Conservation (phyloP, 371 early-diverging fungal species). For the Mucor velutinosus region DNA sequence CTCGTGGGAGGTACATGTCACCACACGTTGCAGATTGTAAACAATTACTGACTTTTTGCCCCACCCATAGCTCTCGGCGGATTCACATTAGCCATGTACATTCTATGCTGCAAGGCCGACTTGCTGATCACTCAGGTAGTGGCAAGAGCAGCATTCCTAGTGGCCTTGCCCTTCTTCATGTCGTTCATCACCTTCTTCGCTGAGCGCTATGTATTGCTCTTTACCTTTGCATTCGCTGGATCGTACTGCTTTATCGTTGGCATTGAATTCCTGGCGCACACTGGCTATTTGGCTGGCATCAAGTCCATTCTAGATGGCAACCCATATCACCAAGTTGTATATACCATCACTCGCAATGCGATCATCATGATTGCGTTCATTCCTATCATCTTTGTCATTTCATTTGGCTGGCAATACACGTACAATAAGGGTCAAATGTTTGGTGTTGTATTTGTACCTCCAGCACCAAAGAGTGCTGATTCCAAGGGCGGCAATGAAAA, state of each 20-base stretch:
- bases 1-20: constrained; percentile 11
- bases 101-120: constrained; percentile 18
- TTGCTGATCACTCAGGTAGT: constrained; percentile 18
- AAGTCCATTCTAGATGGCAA: constrained; percentile 24
- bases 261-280: constrained; percentile 31
- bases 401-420: constrained; percentile 21
- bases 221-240: constrained; percentile 38
- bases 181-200: constrained; percentile 25
- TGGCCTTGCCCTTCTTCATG: constrained; percentile 19
- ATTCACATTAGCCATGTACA: constrained; percentile 23
- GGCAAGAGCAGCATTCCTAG: constrained; percentile 15
- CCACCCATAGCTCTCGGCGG: constrained; percentile 17
- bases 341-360: constrained; percentile 10
- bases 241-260: constrained; percentile 35
- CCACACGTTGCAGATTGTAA: background rate
- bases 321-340: constrained; percentile 20
- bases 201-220: constrained; percentile 16
- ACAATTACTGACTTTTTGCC: background rate
- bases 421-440: constrained; percentile 22
- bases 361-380: constrained; percentile 20
- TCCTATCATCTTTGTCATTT: constrained; percentile 14
- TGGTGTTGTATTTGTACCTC: constrained; percentile 11
- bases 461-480: background rate
- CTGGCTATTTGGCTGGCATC: constrained; percentile 27
- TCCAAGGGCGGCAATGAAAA: background rate